Evolutionary conservation across 805 yeast genomes (phyloP).

Genomic region (Monosporozyma aquatica): DNA sequence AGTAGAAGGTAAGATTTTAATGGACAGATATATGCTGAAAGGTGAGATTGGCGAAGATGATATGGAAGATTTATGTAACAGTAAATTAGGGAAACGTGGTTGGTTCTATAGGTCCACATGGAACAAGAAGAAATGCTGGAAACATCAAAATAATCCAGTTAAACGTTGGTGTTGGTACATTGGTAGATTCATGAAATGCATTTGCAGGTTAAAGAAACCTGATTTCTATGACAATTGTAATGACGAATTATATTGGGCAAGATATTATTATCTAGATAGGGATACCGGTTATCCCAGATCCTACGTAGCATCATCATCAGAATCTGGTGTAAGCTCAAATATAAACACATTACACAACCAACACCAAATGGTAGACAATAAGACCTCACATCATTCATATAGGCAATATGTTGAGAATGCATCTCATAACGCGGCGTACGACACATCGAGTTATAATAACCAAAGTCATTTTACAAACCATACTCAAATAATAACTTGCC

Average conservation of each 20-base stretch:
- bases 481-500: slow-evolving; percentile 3
- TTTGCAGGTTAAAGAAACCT: slow-evolving; percentile 8
- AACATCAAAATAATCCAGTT: slow-evolving; percentile 18
- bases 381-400: not conserved
- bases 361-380: not conserved
- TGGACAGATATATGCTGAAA: slow-evolving; percentile 16
- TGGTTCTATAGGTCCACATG: slow-evolving; percentile 28
- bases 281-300: slow-evolving; percentile 1
- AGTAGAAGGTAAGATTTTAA: slow-evolving; percentile 17
- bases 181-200: slow-evolving; percentile 14
- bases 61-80: slow-evolving; percentile 17
- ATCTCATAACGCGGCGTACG: not conserved
- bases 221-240: slow-evolving; percentile 22
- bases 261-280: slow-evolving; percentile 11
- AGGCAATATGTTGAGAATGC: not conserved
- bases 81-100: slow-evolving; percentile 23
- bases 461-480: not conserved
- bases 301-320: not conserved
- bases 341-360: not conserved
- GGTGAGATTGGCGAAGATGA: slow-evolving; percentile 23
- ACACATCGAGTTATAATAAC: not conserved
- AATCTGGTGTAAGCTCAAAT: not conserved
- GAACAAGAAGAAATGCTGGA: slow-evolving; percentile 22
- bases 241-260: slow-evolving; percentile 19
- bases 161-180: slow-evolving; percentile 23